Evolutionary conservation across 1,284 basidiomycete species (phyloP).

Genomic region (Ganoderma multipileum): DNA sequence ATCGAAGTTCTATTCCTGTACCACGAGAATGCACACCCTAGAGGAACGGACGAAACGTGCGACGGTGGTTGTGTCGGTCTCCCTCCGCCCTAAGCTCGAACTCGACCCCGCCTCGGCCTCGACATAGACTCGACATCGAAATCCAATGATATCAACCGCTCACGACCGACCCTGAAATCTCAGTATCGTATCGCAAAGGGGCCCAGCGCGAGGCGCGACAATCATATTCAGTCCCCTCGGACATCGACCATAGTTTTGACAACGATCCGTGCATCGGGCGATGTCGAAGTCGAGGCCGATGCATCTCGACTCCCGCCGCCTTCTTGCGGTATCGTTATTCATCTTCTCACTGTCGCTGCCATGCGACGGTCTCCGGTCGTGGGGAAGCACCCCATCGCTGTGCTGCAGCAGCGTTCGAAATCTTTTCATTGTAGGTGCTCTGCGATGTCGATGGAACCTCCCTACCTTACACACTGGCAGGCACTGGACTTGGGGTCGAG

Average conservation of each 20-base stretch:
- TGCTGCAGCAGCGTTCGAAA: not conserved
- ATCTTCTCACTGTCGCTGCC: not conserved
- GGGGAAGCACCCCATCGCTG: not conserved
- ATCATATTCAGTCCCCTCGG: not conserved
- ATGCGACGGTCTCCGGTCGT: not conserved
- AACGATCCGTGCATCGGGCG: conserved; percentile 2
- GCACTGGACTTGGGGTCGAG: not conserved
- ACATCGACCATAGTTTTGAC: not conserved
- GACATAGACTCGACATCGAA: not conserved
- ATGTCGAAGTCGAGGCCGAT: conserved; percentile 4
- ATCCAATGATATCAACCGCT: not conserved
- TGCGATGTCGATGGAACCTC: not conserved
- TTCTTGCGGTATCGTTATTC: not conserved
- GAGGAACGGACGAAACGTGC: not conserved
- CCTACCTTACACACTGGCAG: not conserved
- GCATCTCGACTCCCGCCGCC: conserved; percentile 1
- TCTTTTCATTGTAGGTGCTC: not conserved
- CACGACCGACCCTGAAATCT: not conserved
- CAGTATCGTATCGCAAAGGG: not conserved
- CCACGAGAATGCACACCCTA: not conserved
- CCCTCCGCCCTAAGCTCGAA: not conserved
- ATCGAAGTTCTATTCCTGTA: not conserved
- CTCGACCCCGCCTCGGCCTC: conserved; percentile 3
- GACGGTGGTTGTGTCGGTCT: too few relatives aligned
- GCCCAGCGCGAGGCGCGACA: not conserved